Conservation (phyloP, 2,329 filamentous ascomycete genomes). For the Rutstroemia sp. region DNA sequence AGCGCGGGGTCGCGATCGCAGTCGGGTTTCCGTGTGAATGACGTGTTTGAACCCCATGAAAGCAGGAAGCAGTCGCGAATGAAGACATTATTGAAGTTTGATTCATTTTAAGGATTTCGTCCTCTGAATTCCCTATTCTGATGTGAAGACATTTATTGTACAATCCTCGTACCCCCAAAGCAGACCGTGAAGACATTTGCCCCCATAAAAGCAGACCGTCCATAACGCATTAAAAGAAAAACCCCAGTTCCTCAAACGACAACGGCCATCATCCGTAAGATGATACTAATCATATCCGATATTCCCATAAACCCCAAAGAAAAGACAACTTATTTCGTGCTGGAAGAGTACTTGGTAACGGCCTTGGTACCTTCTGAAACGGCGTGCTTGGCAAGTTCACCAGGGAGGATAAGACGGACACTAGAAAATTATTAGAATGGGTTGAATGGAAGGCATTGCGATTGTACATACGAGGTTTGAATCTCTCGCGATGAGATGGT, state of each 20-base stretch:
- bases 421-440: slow-evolving; percentile 30
- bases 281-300: slow-evolving; percentile 41
- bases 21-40: no score
- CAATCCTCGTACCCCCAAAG: slow-evolving; percentile 64
- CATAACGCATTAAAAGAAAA: slow-evolving; percentile 61
- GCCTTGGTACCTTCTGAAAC: slow-evolving; percentile 99
- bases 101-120: slow-evolving; percentile 14
- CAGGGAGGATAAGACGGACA: slow-evolving; percentile 93
- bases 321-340: slow-evolving; percentile 78
- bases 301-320: slow-evolving; percentile 48
- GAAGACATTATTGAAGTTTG: no score
- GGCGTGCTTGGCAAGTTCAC: slow-evolving; percentile 98
- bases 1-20: no score
- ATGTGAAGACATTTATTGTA: slow-evolving; percentile 50
- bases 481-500: slow-evolving; percentile 99
- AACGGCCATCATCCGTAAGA: slow-evolving; percentile 25
- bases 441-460: neutral
- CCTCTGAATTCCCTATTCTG: slow-evolving; percentile 29
- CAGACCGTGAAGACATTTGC: slow-evolving; percentile 62
- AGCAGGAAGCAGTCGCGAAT: neutral
- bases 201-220: slow-evolving; percentile 59
- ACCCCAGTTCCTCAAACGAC: slow-evolving; percentile 26
- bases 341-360: slow-evolving; percentile 99
- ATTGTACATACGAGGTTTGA: slow-evolving; percentile 71
- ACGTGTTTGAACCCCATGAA: no score